A percentile compares a stretch with the other conserved stretches of the same genome.
phyloP scores from a whole-genome alignment of 345 rosid genomes.

The Draba incana region DNA sequence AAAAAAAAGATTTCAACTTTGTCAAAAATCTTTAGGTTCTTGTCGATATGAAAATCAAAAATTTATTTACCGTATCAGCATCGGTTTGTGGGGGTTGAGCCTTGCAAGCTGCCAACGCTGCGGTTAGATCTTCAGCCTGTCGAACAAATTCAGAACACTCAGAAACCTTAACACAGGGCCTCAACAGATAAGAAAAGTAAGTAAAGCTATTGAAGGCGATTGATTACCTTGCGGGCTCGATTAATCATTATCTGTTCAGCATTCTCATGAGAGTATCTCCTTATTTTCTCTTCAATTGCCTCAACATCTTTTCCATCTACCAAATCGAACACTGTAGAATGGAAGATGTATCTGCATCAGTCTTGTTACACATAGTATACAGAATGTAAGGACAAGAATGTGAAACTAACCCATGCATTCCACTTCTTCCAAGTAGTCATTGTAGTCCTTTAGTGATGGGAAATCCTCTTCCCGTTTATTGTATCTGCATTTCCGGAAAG shows the following conservation, averaged over 20 bases:
- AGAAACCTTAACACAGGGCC: neutral
- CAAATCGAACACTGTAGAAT: conserved; percentile 63
- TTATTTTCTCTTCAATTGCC: conserved; percentile 74
- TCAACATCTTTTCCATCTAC: conserved; percentile 77
- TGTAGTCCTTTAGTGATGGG: conserved; percentile 72
- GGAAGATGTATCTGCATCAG: neutral
- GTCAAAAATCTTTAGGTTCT: conserved; percentile 5
- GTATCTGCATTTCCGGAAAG: conserved; percentile 50
- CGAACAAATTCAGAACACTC: neutral
- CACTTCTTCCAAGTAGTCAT: conserved; percentile 94
- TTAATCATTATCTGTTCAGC: conserved; percentile 86
- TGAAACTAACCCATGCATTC: conserved; percentile 85
- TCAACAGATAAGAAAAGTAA: neutral
- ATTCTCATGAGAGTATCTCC: conserved; percentile 74
- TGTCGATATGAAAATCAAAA: conserved; percentile 2
- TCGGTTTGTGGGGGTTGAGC: conserved; percentile 55
- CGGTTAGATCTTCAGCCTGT: conserved; percentile 93
- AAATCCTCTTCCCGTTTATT: conserved; percentile 94
- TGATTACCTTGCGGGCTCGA: conserved; percentile 77
- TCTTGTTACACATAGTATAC: conserved; percentile 5
- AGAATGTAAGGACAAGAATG: conserved; percentile 18
- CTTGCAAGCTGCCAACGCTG: conserved; percentile 86
- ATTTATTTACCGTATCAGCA: conserved; percentile 61
- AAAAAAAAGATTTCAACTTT: conserved; percentile 8
- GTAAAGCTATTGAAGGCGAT: neutral